Evolutionary conservation across 2,329 filamentous ascomycete genomes (phyloP).

Genomic region (Botrytis deweyae): DNA sequence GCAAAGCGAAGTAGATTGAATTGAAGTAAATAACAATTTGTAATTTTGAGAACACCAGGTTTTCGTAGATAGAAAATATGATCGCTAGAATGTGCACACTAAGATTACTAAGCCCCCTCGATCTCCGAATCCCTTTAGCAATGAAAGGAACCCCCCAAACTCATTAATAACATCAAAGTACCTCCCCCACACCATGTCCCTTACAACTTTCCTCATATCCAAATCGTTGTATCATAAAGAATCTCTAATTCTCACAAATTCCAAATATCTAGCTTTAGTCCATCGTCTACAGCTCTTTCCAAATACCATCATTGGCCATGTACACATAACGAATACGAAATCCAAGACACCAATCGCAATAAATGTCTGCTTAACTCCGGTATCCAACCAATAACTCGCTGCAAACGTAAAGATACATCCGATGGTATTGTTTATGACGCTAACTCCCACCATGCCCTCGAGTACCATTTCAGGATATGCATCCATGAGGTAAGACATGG

Average conservation of each 20-base stretch:
- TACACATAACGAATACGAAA: conserved; percentile 51
- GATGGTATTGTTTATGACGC: conserved; percentile 56
- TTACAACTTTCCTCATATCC: not conserved
- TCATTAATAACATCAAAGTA: not conserved
- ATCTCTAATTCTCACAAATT: conserved; percentile 50
- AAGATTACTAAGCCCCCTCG: not conserved
- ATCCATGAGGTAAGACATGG: conserved; percentile 55
- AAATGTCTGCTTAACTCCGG: conserved; percentile 48
- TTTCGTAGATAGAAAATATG: not conserved
- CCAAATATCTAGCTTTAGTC: conserved; percentile 48
- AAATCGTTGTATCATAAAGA: conserved; percentile 24
- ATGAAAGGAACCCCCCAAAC: not conserved
- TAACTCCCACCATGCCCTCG: conserved; percentile 58
- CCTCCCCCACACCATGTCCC: not conserved
- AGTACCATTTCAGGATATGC: conserved; percentile 57
- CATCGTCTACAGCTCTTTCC: conserved; percentile 50
- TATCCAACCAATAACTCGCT: conserved; percentile 50
- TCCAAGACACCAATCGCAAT: conserved; percentile 52
- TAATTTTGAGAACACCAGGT: not conserved
- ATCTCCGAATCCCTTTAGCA: not conserved
- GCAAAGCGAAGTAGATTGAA: not conserved
- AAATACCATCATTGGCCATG: conserved; percentile 54
- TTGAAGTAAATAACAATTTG: not conserved
- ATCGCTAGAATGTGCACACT: not conserved
- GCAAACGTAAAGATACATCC: conserved; percentile 56